These are phyloP conservation scores for Crithidia thermophila DNA, from an alignment of 208 protist species.

Conservation along the genomic window DNA sequence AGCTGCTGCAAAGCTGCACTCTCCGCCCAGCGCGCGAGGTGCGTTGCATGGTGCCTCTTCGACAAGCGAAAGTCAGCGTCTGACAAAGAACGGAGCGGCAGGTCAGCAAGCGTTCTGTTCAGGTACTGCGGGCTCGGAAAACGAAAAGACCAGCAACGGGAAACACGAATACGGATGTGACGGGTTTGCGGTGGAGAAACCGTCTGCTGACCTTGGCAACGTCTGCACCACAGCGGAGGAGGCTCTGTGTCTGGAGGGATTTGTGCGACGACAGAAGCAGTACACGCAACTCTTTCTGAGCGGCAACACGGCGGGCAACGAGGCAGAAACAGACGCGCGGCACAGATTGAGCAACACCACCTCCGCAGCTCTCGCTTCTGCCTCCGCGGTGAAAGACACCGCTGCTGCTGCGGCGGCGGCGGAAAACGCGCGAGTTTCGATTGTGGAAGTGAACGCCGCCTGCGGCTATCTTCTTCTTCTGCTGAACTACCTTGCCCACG, in stretches of 20 bases:
- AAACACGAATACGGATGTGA: too few species aligned
- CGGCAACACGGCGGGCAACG: slow-evolving; percentile 16
- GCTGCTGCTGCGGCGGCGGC: slow-evolving; percentile 7
- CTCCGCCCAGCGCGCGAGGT: too few species aligned
- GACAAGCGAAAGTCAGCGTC: too few species aligned
- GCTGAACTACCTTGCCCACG: slow-evolving; percentile 43
- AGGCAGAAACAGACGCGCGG: not conserved
- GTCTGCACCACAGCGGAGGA: slow-evolving; percentile 10
- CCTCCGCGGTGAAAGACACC: too few species aligned
- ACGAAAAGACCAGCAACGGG: not conserved
- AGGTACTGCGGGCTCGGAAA: too few species aligned
- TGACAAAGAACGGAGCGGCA: too few species aligned
- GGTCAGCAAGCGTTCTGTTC: too few species aligned
- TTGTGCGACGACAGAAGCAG: slow-evolving; percentile 23
- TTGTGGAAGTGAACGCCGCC: slow-evolving; percentile 70
- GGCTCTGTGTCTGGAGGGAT: slow-evolving; percentile 11
- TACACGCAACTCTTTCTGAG: slow-evolving; percentile 35
- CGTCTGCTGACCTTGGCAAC: too few species aligned
- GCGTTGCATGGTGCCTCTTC: too few species aligned
- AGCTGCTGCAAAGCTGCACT: not conserved
- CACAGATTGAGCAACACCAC: not conserved
- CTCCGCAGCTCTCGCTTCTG: not conserved
- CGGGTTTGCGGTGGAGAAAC: too few species aligned
- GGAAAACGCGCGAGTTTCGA: slow-evolving; percentile 36
- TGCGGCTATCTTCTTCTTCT: slow-evolving; percentile 66